Evolutionary conservation across 225 moss, liverwort and hornwort genomes (phyloP), one percentile per base, ranked within the genome.

Genomic region (Physcomitrium patens): DNA sequence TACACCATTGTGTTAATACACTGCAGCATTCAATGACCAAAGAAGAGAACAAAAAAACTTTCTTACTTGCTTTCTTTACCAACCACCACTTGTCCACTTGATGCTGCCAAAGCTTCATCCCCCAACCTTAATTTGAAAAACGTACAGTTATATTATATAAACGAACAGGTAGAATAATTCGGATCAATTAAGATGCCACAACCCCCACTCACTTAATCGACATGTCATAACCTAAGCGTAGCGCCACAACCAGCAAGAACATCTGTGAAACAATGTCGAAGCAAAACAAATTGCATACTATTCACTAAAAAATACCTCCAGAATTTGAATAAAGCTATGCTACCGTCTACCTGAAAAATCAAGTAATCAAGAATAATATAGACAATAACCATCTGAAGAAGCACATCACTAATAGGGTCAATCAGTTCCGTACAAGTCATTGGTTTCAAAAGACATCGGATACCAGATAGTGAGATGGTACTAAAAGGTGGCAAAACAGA

Each of bases 31-130:
- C 57, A 48, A 42, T 53, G 54, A 55, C 69, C 48, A 58, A 63
- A 3, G 7, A 0, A 41, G 70, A 70, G 24, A 71, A 75, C n/a
- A 77, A 11, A n/a, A 70, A 49, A 71, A 23, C 8, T 45, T 58
- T 26, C 94, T 86, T 92, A 99, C 95, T 99, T 99, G 95, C 93
- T 93, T 84, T 95, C 99, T 79, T 99, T 99, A 72, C 99, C 99
- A 78, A 99, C 93, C 46, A 99, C 99, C 81, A 99, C 99, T 87
- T 99, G 99, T 72, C 99, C 99, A 84, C 95, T 99, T 80, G 95
- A 90, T 72, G 95, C 90, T 75, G 93, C 93, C 76, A 99, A 81
- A 31, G 93, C 86, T 81, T 99, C 99, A 81, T 88, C 93, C 19
- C 99, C 99, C 81, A 99, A 85, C 74, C 90, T 87, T 81, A 64